These are phyloP conservation scores for Fusarium solani-melongenae DNA, from an alignment of 2,329 filamentous ascomycete species.

Conservation along the genomic window DNA sequence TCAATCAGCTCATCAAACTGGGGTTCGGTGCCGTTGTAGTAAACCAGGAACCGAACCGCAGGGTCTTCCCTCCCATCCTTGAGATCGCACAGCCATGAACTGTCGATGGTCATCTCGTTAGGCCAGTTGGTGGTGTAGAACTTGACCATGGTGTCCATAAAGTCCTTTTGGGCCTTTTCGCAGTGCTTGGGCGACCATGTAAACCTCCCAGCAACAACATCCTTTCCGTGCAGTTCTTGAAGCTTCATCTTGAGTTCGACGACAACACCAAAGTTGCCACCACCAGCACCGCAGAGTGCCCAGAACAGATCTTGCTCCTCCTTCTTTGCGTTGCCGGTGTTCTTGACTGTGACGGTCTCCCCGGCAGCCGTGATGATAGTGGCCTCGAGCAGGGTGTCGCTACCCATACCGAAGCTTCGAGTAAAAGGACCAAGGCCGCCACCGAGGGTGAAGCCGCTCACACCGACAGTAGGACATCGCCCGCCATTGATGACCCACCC, in stretches of 20 bases:
- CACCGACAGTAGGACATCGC: slow-evolving; percentile 50
- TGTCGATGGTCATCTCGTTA: slow-evolving; percentile 44
- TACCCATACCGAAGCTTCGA: slow-evolving; percentile 29
- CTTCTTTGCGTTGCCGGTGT: slow-evolving; percentile 25
- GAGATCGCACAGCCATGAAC: slow-evolving; percentile 30
- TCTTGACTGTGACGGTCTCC: neutral
- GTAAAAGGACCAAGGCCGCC: slow-evolving; percentile 51
- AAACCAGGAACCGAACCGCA: slow-evolving; percentile 25
- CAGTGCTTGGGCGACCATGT: slow-evolving; percentile 28
- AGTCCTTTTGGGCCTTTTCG: neutral
- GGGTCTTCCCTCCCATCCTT: neutral
- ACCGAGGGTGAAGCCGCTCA: slow-evolving; percentile 52
- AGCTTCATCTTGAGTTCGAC: slow-evolving; percentile 45
- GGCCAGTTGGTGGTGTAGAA: slow-evolving; percentile 44
- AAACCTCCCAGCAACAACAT: slow-evolving; percentile 42
- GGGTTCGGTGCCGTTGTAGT: slow-evolving; percentile 17
- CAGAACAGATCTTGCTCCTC: slow-evolving; percentile 47
- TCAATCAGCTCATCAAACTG: slow-evolving; percentile 14
- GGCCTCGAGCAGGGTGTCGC: slow-evolving; percentile 11
- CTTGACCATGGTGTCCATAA: slow-evolving; percentile 35
- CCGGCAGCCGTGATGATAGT: slow-evolving; percentile 9
- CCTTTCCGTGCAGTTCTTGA: slow-evolving; percentile 7
- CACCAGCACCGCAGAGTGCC: slow-evolving; percentile 53
- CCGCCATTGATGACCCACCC: slow-evolving; percentile 46
- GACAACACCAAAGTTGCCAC: slow-evolving; percentile 55